These are phyloP conservation scores for Cinnamomum micranthum DNA, from an alignment of 164 flowering plant species.

Conservation along the genomic window DNA sequence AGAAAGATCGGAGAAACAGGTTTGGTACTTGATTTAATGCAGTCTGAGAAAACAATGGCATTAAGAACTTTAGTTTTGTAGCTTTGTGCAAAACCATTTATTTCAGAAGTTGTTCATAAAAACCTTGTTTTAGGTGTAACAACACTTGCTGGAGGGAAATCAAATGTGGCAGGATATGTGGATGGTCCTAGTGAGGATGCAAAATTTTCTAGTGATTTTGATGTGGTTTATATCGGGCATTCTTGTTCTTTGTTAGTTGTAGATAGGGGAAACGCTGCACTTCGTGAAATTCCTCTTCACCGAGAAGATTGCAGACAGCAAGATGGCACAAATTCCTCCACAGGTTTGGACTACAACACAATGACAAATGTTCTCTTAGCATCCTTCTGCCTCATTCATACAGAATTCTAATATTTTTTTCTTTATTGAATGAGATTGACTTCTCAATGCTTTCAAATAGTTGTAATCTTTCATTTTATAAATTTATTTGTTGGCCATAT, in stretches of 20 bases:
- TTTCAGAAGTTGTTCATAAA: slow-evolving; percentile 22
- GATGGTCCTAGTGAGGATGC: slow-evolving; percentile 99
- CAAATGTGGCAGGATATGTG: slow-evolving; percentile 81
- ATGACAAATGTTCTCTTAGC: background rate
- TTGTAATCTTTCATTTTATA: too few relatives aligned
- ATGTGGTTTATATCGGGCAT: slow-evolving; percentile 70
- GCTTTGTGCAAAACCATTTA: background rate
- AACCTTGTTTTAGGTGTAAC: slow-evolving; percentile 57
- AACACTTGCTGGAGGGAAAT: slow-evolving; percentile 97
- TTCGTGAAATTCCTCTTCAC: slow-evolving; percentile 82
- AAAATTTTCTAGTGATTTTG: slow-evolving; percentile 88
- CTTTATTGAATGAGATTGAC: background rate
- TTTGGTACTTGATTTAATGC: slow-evolving; percentile 11
- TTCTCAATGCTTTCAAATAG: too few relatives aligned
- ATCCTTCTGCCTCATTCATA: background rate
- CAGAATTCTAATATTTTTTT: background rate
- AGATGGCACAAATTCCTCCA: slow-evolving; percentile 52
- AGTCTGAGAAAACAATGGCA: background rate
- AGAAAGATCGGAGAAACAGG: slow-evolving; percentile 94
- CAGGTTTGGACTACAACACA: slow-evolving; percentile 46
- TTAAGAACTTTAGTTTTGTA: background rate
- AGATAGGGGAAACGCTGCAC: slow-evolving; percentile 98
- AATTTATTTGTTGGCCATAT: too few relatives aligned
- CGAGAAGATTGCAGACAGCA: slow-evolving; percentile 84
- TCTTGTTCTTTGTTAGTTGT: slow-evolving; percentile 89